phyloP scores from a whole-genome alignment of 176 grass and related monocot species.

The Coix lacrymajobi region DNA sequence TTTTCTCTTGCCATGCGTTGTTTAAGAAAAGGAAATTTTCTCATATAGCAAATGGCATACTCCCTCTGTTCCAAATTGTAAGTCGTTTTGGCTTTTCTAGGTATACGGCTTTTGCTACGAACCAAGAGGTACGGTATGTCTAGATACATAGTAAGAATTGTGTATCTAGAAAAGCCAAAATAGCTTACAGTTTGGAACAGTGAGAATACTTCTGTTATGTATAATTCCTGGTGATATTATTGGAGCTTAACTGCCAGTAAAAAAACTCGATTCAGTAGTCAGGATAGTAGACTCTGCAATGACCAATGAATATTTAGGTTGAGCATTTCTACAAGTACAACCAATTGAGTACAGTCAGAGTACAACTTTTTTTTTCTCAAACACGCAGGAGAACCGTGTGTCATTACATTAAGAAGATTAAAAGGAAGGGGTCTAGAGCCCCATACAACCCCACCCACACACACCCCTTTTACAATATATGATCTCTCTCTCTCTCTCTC shows the following conservation, averaged over 20 bases:
- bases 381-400: too few species aligned
- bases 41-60: not conserved
- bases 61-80: not conserved
- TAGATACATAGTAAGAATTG: not conserved
- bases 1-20: not conserved
- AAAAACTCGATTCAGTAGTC: constrained; percentile 12
- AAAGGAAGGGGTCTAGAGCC: too few species aligned
- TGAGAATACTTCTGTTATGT: not conserved
- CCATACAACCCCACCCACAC: too few species aligned
- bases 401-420: too few species aligned
- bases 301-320: not conserved
- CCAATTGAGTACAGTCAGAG: not conserved
- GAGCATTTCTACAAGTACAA: not conserved
- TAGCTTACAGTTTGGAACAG: not conserved
- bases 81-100: not conserved
- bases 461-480: too few species aligned
- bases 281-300: constrained; percentile 7
- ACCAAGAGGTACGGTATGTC: not conserved
- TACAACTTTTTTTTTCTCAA: too few species aligned
- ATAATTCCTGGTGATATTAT: constrained; percentile 1
- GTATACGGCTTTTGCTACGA: not conserved
- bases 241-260: not conserved
- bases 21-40: not conserved
- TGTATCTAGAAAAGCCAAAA: not conserved
- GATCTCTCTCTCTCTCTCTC: too few species aligned